Evolutionary conservation across 495 filamentous ascomycete genomes (phyloP), one percentile per base, ranked within the genome.

Genomic region (Neurospora sp.): DNA sequence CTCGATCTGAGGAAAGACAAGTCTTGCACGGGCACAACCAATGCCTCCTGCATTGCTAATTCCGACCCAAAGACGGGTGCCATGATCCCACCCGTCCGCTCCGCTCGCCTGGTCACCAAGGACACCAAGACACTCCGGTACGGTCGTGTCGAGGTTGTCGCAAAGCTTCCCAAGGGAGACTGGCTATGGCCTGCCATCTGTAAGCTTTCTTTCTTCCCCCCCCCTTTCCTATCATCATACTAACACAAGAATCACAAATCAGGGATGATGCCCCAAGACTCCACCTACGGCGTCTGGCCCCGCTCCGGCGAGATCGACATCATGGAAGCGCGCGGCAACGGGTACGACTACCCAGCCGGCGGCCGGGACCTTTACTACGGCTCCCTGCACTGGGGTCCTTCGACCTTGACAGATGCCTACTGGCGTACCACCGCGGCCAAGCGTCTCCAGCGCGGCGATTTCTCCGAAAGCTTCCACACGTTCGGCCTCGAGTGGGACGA

Each of bases 401-500:
- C 70, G 2, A 44, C 69, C 16, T 31, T n/a, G 2, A 77, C 71
- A 12, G 77, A 80, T 38, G 72, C 71, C 12, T 79, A 74, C 70
- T 77, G 70, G 68, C 71, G 76, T 9, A 79, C 78, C 18, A 77
- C 72, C 20, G 48, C 44, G n/a, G 76, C 74, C 40, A 74, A 72
- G 48, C 48, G 59, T n/a, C 40, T 78, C 37, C 73, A 71, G n/a
- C 75, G 77, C 7, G 69, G 69, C 18, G 77, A 78, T 39, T 78
- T 75, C 39, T 72, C 72, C 1, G 69, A 72, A 2, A 16, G 22
- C 44, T 79, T 74, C 71, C 88, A 92, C 78, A 90, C 88, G 0
- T 92, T 84, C 76, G 90, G 90, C 9, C 69, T 91, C 12, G 90
- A 91, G 78, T 91, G 90, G 90, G 87, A 84, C 74, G 85, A 90